Percentiles rank a stretch among this genome's conserved stretches.
Evolutionary conservation across 805 yeast genomes (phyloP).

Genomic region (Metschnikowia lunata): DNA sequence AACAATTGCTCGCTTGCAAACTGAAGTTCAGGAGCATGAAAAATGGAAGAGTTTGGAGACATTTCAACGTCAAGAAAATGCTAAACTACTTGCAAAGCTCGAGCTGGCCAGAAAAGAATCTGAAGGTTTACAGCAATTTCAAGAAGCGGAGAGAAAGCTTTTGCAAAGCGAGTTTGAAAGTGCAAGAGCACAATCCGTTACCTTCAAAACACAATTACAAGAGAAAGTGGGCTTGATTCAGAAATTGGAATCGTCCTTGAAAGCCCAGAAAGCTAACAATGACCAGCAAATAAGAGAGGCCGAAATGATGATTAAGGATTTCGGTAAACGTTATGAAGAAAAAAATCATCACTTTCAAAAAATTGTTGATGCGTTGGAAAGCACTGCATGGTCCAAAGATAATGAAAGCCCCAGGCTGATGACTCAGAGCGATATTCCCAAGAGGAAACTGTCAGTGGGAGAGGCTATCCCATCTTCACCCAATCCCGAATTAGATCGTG

Average conservation of each 20-base stretch:
- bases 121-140: constrained; percentile 5
- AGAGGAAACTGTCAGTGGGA: neutral
- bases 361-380: constrained; percentile 1
- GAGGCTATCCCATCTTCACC: neutral
- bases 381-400: neutral
- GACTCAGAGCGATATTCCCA: neutral
- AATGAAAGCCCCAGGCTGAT: neutral
- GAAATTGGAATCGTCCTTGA: neutral
- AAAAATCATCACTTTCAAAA: constrained; percentile 1
- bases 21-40: neutral
- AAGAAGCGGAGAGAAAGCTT: constrained; percentile 4
- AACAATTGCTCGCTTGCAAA: neutral
- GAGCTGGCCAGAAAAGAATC: constrained; percentile 2
- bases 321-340: constrained; percentile 5
- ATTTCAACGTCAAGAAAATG: constrained; percentile 1
- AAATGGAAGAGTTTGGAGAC: neutral
- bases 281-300: constrained; percentile 7
- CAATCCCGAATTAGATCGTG: constrained; percentile 1
- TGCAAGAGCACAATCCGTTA: neutral
- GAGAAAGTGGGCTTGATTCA: neutral
- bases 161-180: constrained; percentile 2
- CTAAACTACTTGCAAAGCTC: constrained; percentile 6
- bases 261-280: constrained; percentile 1
- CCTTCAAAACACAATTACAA: neutral
- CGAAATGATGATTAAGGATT: constrained; percentile 1